These are phyloP conservation scores for Fusarium albosuccineum DNA, from an alignment of 2,329 filamentous ascomycete genomes.

Conservation along the genomic window DNA sequence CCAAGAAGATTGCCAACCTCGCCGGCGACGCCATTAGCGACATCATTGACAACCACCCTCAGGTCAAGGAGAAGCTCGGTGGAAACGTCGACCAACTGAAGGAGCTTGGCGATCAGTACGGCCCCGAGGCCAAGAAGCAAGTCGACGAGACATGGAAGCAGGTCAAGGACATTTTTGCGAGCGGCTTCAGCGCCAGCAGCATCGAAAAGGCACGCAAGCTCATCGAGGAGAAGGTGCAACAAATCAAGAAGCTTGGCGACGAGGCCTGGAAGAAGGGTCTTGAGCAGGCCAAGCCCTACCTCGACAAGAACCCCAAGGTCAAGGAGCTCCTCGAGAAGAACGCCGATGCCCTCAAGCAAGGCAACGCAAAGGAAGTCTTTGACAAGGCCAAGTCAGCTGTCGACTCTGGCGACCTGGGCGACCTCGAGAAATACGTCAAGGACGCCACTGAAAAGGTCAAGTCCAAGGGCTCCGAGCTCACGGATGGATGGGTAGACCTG, in stretches of 20 bases:
- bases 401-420: conserved; percentile 70
- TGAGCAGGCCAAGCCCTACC: conserved; percentile 77
- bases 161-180: conserved; percentile 72
- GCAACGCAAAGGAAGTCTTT: conserved; percentile 74
- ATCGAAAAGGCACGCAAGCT: conserved; percentile 70
- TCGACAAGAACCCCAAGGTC: conserved; percentile 82
- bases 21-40: conserved; percentile 73
- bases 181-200: conserved; percentile 67
- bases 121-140: conserved; percentile 82
- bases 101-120: conserved; percentile 76
- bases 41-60: conserved; percentile 79
- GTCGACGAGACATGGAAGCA: conserved; percentile 79
- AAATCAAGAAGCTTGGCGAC: conserved; percentile 76
- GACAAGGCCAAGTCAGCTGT: conserved; percentile 71
- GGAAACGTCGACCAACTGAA: conserved; percentile 77
- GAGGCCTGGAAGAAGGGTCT: conserved; percentile 79
- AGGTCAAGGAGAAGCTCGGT: conserved; percentile 79
- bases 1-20: conserved; percentile 70
- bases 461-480: conserved; percentile 57
- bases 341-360: conserved; percentile 74
- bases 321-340: conserved; percentile 81
- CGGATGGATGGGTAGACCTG: conserved; percentile 61
- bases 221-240: conserved; percentile 76
- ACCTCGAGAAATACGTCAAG: conserved; percentile 53
- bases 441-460: conserved; percentile 56